phyloP scores from a whole-genome alignment of 1,284 basidiomycete genomes.

The Tranzscheliella williamsii region DNA sequence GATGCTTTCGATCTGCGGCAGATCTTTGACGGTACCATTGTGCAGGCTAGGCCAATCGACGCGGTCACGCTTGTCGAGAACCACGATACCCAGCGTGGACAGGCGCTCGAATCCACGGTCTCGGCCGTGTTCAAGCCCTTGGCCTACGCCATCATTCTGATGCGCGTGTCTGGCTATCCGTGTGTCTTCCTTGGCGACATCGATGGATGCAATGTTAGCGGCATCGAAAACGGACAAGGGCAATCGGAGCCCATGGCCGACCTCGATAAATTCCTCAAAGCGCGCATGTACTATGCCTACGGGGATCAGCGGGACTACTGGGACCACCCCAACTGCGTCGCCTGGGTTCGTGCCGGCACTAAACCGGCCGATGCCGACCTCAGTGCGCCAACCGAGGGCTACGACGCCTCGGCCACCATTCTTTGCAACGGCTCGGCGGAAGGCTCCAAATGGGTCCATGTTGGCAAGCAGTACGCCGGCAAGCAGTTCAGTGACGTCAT shows the following conservation, averaged over 20 bases:
- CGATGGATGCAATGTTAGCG: conserved; percentile 63
- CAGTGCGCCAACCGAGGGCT: conserved; percentile 5
- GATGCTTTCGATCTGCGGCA: conserved; percentile 65
- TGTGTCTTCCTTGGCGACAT: conserved; percentile 92
- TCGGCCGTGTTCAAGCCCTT: conserved; percentile 67
- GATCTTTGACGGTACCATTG: conserved; percentile 68
- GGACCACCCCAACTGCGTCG: conserved; percentile 45
- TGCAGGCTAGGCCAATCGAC: conserved; percentile 66
- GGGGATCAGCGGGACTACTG: conserved; percentile 64
- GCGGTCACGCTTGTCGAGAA: conserved; percentile 68
- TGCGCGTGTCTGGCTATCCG: conserved; percentile 83
- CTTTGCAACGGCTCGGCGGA: conserved; percentile 41
- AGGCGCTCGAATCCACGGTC: conserved; percentile 66
- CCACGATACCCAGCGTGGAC: conserved; percentile 63
- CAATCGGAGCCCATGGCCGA: conserved; percentile 58
- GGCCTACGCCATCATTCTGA: conserved; percentile 80
- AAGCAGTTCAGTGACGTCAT: conserved; percentile 45
- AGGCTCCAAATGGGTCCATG: conserved; percentile 45
- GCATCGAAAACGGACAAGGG: conserved; percentile 51
- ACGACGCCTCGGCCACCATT: conserved; percentile 48
- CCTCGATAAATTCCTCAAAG: conserved; percentile 64
- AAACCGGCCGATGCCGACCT: conserved; percentile 9
- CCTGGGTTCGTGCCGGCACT: conserved; percentile 40
- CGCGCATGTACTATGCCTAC: conserved; percentile 66
- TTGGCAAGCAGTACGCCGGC: conserved; percentile 35